Conservation (phyloP, 148 eudicot species). For the Camellia lanceoleosa region DNA sequence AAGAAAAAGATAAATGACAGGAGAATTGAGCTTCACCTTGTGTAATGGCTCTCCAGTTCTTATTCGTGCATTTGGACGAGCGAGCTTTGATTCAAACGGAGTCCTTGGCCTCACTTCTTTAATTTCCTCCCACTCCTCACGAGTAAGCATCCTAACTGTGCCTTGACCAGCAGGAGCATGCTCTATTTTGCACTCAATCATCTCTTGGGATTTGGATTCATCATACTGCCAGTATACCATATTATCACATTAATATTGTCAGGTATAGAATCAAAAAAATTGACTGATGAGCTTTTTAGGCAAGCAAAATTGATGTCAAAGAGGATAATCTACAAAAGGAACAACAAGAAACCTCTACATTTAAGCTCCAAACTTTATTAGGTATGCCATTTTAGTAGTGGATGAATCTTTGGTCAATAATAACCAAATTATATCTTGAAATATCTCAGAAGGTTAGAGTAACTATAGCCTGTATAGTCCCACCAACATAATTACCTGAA, state of each 20-base stretch:
- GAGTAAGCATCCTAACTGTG: slow-evolving; percentile 79
- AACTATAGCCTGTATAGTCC: background rate
- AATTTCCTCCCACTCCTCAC: slow-evolving; percentile 87
- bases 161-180: slow-evolving; percentile 91
- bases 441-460: background rate
- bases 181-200: slow-evolving; percentile 63
- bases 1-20: background rate
- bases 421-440: background rate
- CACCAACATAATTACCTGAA: background rate
- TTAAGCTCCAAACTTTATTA: background rate
- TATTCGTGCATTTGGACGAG: slow-evolving; percentile 83
- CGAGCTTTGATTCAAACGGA: slow-evolving; percentile 91
- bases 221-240: slow-evolving; percentile 44
- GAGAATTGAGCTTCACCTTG: slow-evolving; percentile 42
- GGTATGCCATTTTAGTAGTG: background rate
- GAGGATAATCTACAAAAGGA: background rate
- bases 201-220: slow-evolving; percentile 80
- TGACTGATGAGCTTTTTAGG: background rate
- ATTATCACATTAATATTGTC: background rate
- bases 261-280: background rate
- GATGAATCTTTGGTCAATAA: background rate
- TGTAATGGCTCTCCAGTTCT: slow-evolving; percentile 66
- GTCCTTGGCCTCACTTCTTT: slow-evolving; percentile 87
- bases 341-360: background rate
- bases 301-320: background rate